Evolutionary conservation across 2,329 filamentous ascomycete genomes (phyloP), one percentile per base, ranked within the genome.

Genomic region (Aspergillus unguis): DNA sequence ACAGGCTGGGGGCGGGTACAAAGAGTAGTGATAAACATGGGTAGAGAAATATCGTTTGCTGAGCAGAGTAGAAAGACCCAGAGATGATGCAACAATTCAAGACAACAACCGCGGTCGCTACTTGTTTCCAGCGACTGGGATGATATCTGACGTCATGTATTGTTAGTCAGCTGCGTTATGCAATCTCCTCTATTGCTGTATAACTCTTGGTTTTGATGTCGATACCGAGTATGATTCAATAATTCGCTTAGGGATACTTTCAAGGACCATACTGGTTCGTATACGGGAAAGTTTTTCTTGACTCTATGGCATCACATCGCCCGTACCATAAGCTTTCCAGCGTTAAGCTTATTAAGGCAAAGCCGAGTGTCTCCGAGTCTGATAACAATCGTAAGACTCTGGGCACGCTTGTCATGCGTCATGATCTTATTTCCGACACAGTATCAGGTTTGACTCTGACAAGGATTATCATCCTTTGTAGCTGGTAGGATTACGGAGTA

Each of bases 21-120:
- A 17, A 17, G 17, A 17, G 6, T 27, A 27, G n/a, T 32, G 41
- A 9, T 28, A 17, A 4, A 17, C 17, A 7, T 26, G 37, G 25
- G 23, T 6, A 10, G 26, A 23, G 29, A 23, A n/a, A 41, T 35
- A 8, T 25, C 2, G 46, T 48, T 48, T 32, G 37, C 9, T 42
- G 46, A 35, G 2, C 33, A 37, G 26, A 5, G 7, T 11, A 27
- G 11, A 5, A 7, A 10, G 45, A n/a, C 36, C 27, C 36, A 33
- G 45, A 43, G 10, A 49, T 49, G 47, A 49, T 49, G 47, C 38
- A 49, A 49, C 35, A 36, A 26, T 26, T 25, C 31, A 25, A 28
- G 32, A n/a, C 17, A 27, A 23, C 31, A 32, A n/a, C 43, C 29
- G 25, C 17, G 43, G 43, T 9, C 31, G 26, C 17, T 17, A 29